Evolutionary conservation across 768 basidiomycete genomes (phyloP).

Genomic region (Psilocybe sp.): DNA sequence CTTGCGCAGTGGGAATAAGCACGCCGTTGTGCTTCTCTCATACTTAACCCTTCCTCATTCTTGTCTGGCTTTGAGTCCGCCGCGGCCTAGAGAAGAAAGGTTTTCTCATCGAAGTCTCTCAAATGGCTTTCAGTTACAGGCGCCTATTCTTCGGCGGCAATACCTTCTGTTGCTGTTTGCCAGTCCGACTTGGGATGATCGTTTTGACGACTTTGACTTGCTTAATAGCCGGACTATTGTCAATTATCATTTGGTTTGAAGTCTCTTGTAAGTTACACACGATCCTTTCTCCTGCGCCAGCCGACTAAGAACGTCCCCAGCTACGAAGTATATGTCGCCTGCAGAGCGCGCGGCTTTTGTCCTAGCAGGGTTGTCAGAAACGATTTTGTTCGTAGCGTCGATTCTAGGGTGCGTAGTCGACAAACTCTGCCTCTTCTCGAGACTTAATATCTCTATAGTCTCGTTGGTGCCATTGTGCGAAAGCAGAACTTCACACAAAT

Average conservation of each 20-base stretch:
- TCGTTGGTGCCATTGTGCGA: slow-evolving; percentile 60
- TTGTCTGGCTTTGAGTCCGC: too few species aligned
- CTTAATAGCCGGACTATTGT: slow-evolving; percentile 50
- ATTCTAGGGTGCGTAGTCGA: slow-evolving; percentile 46
- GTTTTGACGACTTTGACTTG: slow-evolving; percentile 52
- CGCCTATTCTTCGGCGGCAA: slow-evolving; percentile 46
- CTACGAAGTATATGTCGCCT: slow-evolving; percentile 31
- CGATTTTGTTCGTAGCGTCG: slow-evolving; percentile 49
- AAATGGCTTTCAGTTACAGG: slow-evolving; percentile 43
- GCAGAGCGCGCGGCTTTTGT: slow-evolving; percentile 41
- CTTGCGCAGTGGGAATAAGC: too few species aligned
- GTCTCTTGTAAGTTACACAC: slow-evolving; percentile 38
- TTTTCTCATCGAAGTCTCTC: background rate
- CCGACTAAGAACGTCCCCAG: slow-evolving; percentile 16
- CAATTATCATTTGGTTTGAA: slow-evolving; percentile 61
- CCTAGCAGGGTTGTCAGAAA: slow-evolving; percentile 51
- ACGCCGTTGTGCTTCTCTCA: too few species aligned
- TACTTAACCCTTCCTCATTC: too few species aligned
- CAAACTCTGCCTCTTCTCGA: background rate
- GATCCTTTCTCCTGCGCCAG: background rate
- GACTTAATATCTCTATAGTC: slow-evolving; percentile 30
- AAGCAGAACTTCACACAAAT: slow-evolving; percentile 58
- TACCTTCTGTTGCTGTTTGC: slow-evolving; percentile 62
- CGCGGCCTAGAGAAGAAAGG: too few species aligned
- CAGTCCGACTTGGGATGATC: slow-evolving; percentile 60